These are phyloP conservation scores for Zangia roseola DNA, from an alignment of 768 basidiomycete species.

Conservation along the genomic window DNA sequence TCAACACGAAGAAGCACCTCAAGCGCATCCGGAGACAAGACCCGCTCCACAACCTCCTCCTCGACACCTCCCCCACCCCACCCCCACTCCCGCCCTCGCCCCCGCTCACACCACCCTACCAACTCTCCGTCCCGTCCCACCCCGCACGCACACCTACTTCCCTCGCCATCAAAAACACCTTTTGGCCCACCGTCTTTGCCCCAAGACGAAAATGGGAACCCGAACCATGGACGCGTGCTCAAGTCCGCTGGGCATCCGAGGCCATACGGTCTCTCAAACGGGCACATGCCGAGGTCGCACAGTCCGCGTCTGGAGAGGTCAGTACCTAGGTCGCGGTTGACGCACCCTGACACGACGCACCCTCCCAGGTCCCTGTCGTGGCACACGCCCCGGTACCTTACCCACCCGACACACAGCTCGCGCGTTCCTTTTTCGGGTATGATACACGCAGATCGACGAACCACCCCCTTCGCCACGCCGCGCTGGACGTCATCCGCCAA, in stretches of 20 bases:
- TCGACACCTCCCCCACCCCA: constrained; percentile 39
- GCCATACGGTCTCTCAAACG: constrained; percentile 56
- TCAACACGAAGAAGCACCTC: too few species aligned
- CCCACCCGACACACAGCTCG: constrained; percentile 27
- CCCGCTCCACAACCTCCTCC: constrained; percentile 51
- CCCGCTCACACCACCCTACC: constrained; percentile 51
- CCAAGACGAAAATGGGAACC: constrained; percentile 67
- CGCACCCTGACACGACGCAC: too few species aligned
- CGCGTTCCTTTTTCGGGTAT: constrained; percentile 47
- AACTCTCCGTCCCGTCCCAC: constrained; percentile 58
- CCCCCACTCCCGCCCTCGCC: constrained; percentile 53
- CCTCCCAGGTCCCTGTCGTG: constrained; percentile 66
- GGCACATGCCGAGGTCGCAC: constrained; percentile 46
- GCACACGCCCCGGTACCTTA: constrained; percentile 64
- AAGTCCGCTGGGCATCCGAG: constrained; percentile 71
- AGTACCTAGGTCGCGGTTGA: too few species aligned
- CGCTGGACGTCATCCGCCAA: constrained; percentile 69
- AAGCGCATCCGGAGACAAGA: constrained; percentile 69
- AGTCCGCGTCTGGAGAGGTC: constrained; percentile 55
- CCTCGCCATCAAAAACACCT: constrained; percentile 57
- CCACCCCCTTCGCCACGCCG: constrained; percentile 86
- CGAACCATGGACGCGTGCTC: constrained; percentile 64
- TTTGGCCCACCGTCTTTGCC: constrained; percentile 87
- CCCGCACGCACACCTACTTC: constrained; percentile 69
- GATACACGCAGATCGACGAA: constrained; percentile 68